Base-by-base conservation (phyloP, 2,329 filamentous ascomycete genomes). In the Arthrobotrys sphaeroides region DNA sequence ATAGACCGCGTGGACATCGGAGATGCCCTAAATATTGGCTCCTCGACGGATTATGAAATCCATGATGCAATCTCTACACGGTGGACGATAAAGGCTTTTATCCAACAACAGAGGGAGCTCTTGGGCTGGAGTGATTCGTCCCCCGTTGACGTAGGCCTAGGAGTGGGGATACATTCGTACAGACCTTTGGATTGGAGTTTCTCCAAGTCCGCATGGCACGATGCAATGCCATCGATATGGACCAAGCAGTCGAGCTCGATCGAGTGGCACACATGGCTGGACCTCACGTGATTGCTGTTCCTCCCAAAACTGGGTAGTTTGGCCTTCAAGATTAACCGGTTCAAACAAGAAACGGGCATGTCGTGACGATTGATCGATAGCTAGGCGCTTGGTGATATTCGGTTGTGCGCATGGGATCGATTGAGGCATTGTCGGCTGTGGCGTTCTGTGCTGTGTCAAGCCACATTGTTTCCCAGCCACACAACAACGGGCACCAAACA, bases 11-110 rank as follows among this genome's bases (percentile, higher is more conserved):
- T 61, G 28, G 55, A 43, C 24, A 1, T 61, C 61, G 61, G 69
- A 66, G 51, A 66, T 66, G 51, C 16, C 69, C 60, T 73, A 49
- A 22, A 38, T 2, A 28, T 55, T 55, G 28, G 49, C n/a, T 40
- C 5, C 36, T 40, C 16, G 12, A 4, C 5, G 2, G 36, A 38
- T 55, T 22, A 13, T 55, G 49, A 36, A 55, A 55, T 20, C 31
- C 49, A n/a, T 55, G 7, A 55, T 55, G 49, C 49, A 36, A 38
- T 22, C 28, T 16, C 28, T 33, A 10, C n/a, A n/a, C n/a, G 28
- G 49, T 36, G 6, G 49, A 36, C n/a, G 28, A 36, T 53, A 53
- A 22, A 16, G 13, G 6, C 10, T 38, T 55, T 24, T 43, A 10
- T 43, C 18, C 18, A 20, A 2, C 16, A 26, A 26, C 6, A 24